Evolutionary conservation across 257 asterid genomes (phyloP), one percentile per base, ranked within the genome.

Genomic region (Echites panduratus): DNA sequence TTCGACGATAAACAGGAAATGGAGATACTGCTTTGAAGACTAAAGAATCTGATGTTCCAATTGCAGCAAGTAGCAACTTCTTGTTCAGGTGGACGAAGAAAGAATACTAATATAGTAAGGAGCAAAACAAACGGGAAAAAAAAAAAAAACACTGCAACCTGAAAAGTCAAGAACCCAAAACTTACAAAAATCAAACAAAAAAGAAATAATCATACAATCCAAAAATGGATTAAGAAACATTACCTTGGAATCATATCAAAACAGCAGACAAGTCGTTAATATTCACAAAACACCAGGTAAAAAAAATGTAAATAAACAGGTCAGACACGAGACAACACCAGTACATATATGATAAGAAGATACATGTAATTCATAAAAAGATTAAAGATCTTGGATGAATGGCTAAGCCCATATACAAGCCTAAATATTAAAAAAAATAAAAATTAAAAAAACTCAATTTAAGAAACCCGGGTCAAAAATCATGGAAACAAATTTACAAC

Each of bases 401-500:
- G 4, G 48, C n/a, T 35, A 57, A 26, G 16, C 14, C 64, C 64
- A 57, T 57, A 24, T 5, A 32, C 45, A 62, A 62, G 32, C 1
- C 16, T 29, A 29, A 29, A 59, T 10, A 32, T 62, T 62, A 32
- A 53, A n/a, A 5, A 53, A 32, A 32, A 32, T 3, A 32, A 32
- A 1, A 32, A 32, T n/a, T 7, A 20, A 0, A 53, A 9, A 53
- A 53, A 26, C 11, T 6, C 20, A 53, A 29, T 3, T 16, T 9
- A 9, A 35, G 24, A 35, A 63, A 17, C 48, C 20, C 68, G 8
- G 26, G 38, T 17, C 35, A 67, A 47, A 41, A 43, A 24, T 22
- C 71, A 67, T n/a, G 38, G 56, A 67, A 5, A 40, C 20, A 35
- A 65, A 63, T 27, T 35, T 54, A 66, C 53, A 73, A 59, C 71